Percentiles rank a stretch among this genome's conserved stretches.
These are phyloP conservation scores for Ajuga reptans DNA, from an alignment of 305 asterid genomes.

Conservation along the genomic window DNA sequence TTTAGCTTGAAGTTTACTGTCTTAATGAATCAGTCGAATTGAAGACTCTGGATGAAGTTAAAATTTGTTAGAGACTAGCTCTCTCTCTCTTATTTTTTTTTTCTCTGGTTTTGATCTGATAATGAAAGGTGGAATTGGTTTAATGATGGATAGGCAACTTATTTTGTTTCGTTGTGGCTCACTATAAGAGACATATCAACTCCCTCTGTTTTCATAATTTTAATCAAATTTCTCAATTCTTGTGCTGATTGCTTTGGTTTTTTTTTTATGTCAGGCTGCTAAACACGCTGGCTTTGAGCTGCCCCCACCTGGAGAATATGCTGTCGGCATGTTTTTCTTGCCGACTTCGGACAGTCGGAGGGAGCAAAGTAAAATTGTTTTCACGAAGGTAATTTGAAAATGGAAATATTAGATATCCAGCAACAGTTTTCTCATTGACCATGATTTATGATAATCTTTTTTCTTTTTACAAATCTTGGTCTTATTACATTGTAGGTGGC, in stretches of 20 bases:
- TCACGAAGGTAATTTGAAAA: constrained; percentile 52
- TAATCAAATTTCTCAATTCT: not conserved
- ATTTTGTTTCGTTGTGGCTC: not conserved
- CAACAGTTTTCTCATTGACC: not conserved
- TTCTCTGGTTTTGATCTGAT: not conserved
- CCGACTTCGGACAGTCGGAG: constrained; percentile 84
- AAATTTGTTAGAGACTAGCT: not conserved
- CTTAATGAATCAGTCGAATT: not conserved
- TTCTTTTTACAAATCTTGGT: not conserved
- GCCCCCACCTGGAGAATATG: constrained; percentile 86
- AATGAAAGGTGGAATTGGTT: constrained; percentile 9
- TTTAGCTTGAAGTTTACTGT: not conserved
- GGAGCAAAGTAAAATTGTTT: constrained; percentile 85
- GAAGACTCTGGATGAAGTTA: not conserved
- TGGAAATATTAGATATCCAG: not conserved
- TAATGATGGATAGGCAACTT: not conserved
- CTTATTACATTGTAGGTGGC: constrained; percentile 54
- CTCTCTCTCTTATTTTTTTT: not conserved
- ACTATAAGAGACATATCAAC: not conserved
- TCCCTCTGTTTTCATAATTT: not conserved
- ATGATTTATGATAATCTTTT: not conserved
- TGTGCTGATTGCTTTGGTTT: constrained; percentile 5
- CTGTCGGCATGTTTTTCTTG: constrained; percentile 98
- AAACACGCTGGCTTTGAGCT: constrained; percentile 76
- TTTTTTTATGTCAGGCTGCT: constrained; percentile 40